These are phyloP conservation scores for Erodium moschatum DNA, from an alignment of 441 rosid species.

Conservation along the genomic window DNA sequence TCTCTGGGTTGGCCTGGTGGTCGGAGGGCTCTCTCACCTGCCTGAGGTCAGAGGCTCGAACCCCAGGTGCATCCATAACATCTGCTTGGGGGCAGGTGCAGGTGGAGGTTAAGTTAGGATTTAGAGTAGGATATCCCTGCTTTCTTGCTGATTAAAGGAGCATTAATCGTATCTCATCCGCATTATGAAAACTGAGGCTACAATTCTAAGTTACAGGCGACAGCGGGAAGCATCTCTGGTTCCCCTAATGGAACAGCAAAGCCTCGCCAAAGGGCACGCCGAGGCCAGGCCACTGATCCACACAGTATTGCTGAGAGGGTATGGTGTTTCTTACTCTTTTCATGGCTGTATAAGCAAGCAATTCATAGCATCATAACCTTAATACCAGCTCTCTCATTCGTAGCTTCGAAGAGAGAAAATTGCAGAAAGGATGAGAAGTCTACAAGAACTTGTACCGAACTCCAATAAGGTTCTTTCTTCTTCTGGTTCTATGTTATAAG, in stretches of 20 bases:
- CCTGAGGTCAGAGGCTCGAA: too few relatives aligned
- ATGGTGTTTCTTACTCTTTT: neutral
- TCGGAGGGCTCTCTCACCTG: too few relatives aligned
- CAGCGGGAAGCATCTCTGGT: conserved; percentile 23
- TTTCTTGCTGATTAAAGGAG: too few relatives aligned
- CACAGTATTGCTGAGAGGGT: conserved; percentile 85
- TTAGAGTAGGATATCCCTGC: too few relatives aligned
- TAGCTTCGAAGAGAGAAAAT: conserved; percentile 65
- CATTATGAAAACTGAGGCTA: neutral
- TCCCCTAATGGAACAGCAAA: conserved; percentile 32
- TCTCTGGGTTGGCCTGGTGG: too few relatives aligned
- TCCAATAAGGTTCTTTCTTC: conserved; percentile 47
- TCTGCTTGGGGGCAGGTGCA: too few relatives aligned
- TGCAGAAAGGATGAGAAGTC: conserved; percentile 69
- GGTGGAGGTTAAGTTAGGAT: too few relatives aligned
- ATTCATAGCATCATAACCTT: neutral
- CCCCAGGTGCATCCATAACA: too few relatives aligned
- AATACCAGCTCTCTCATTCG: conserved; percentile 1
- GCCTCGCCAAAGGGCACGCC: conserved; percentile 63
- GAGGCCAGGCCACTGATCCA: conserved; percentile 88
- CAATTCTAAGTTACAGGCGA: conserved; percentile 21
- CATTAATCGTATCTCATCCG: neutral
- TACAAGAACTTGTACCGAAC: conserved; percentile 72
- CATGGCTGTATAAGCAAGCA: neutral
- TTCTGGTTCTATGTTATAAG: conserved; percentile 5